phyloP scores from a whole-genome alignment of 1,284 basidiomycete genomes.

The Leccinum solheimii region DNA sequence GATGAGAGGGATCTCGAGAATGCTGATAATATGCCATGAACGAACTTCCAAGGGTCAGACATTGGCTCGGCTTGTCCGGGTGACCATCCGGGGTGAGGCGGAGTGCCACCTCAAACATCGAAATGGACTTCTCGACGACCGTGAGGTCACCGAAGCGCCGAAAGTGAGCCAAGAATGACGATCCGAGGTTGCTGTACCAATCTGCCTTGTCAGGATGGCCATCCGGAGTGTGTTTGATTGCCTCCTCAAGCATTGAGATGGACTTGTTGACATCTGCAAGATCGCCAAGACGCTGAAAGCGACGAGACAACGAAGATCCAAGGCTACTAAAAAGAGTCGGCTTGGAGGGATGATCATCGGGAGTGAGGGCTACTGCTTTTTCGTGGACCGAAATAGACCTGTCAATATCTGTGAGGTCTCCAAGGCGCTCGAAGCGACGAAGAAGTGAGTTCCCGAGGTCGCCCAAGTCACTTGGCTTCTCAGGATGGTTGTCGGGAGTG shows the following conservation, averaged over 20 bases:
- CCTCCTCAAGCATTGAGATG: neutral
- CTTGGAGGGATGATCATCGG: neutral
- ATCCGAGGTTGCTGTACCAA: neutral
- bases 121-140: neutral
- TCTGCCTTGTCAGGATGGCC: neutral
- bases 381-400: neutral
- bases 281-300: neutral
- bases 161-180: neutral
- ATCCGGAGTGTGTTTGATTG: neutral
- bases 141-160: neutral
- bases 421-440: neutral
- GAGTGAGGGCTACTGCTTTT: neutral
- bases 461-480: neutral
- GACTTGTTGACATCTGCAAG: neutral
- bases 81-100: neutral
- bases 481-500: neutral
- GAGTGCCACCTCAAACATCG: neutral
- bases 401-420: neutral
- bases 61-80: neutral
- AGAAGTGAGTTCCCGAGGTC: neutral
- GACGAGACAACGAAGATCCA: neutral
- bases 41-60: neutral
- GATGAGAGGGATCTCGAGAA: neutral
- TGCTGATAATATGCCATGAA: neutral
- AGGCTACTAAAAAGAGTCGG: neutral